A percentile compares a stretch with the other conserved stretches of the same genome.
These are phyloP conservation scores for Choanephora cucurbitarum DNA, from an alignment of 371 early-diverging fungal genomes.

Conservation along the genomic window DNA sequence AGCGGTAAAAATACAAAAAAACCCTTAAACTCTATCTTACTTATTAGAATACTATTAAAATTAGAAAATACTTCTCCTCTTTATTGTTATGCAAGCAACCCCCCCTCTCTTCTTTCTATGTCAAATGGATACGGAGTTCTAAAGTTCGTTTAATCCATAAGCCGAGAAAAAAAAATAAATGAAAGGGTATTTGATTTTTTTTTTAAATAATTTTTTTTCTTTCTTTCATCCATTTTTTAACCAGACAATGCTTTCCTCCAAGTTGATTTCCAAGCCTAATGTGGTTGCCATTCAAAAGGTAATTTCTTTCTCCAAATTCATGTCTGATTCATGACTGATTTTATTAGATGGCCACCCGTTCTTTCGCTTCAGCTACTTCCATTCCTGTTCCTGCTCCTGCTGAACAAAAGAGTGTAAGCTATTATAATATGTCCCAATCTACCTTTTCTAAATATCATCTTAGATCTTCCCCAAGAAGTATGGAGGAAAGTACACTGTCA, in stretches of 20 bases:
- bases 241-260: constrained; percentile 9
- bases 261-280: constrained; percentile 9
- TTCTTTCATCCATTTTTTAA: constrained; percentile 8
- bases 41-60: no score
- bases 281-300: constrained; percentile 8
- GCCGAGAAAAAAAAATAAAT: no score
- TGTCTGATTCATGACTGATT: background rate
- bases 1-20: no score
- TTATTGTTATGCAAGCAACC: no score
- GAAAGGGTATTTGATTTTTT: background rate
- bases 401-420: constrained; percentile 13
- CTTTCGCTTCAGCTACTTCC: constrained; percentile 11
- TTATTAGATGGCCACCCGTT: constrained; percentile 1
- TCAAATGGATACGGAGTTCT: no score
- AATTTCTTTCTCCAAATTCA: no score
- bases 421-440: background rate
- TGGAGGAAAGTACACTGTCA: constrained; percentile 55
- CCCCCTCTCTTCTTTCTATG: no score
- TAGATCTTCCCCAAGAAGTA: constrained; percentile 14
- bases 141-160: no score
- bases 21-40: no score
- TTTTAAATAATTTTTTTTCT: constrained; percentile 1
- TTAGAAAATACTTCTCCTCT: no score
- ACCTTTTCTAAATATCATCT: background rate
- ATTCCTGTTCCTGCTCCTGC: constrained; percentile 12